Percentiles rank a stretch among this genome's conserved stretches.
Evolutionary conservation across 768 basidiomycete species (phyloP).

Genomic region (Suillus tomentosus): DNA sequence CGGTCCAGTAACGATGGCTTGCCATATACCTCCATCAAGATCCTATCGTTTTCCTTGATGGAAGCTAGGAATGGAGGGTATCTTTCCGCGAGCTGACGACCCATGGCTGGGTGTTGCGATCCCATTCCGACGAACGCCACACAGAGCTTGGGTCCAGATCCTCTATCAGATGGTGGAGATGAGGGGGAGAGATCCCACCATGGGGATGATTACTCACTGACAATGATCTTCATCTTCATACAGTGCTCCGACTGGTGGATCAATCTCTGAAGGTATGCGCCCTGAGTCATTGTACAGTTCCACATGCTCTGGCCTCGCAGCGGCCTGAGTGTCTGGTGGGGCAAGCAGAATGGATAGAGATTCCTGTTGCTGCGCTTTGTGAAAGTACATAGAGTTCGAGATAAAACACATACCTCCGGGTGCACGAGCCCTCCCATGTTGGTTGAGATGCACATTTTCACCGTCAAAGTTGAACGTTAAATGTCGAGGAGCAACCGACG

Average conservation of each 20-base stretch:
- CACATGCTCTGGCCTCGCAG: background rate
- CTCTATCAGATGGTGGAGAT: slow-evolving; percentile 3
- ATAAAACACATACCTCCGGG: background rate
- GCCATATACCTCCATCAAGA: slow-evolving; percentile 29
- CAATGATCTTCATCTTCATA: background rate
- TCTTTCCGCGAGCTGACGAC: slow-evolving; percentile 35
- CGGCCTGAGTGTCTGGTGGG: background rate
- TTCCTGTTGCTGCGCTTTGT: background rate
- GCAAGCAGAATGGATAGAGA: background rate
- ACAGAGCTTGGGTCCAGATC: slow-evolving; percentile 32
- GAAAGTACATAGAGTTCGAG: background rate
- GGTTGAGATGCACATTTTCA: background rate
- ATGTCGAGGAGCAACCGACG: slow-evolving; percentile 6
- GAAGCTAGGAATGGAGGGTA: slow-evolving; percentile 34
- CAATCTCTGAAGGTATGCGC: background rate
- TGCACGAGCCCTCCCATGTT: background rate
- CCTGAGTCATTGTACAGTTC: background rate
- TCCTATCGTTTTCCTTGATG: slow-evolving; percentile 34
- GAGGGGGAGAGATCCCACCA: slow-evolving; percentile 1
- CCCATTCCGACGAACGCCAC: slow-evolving; percentile 40
- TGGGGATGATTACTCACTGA: background rate
- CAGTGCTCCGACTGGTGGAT: background rate
- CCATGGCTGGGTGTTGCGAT: slow-evolving; percentile 38
- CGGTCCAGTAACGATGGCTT: slow-evolving; percentile 36
- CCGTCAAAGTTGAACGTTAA: background rate